Base-by-base conservation (phyloP, 2,329 filamentous ascomycete genomes). In the Aplosporella prunicola region DNA sequence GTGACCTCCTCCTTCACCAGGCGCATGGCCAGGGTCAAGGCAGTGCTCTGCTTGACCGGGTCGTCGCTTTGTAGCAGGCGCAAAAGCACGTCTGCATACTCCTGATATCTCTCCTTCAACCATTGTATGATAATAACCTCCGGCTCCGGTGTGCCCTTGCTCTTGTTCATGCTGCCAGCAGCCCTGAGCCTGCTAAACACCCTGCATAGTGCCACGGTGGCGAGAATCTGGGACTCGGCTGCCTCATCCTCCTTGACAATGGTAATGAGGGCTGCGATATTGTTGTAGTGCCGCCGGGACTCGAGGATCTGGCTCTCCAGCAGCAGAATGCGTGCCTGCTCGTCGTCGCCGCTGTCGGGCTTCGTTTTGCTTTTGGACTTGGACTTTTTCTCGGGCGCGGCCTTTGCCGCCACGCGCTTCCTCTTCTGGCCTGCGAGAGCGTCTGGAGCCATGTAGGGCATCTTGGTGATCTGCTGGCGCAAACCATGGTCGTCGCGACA, bases 261-360 rank as follows among this genome's bases (percentile, higher is more conserved):
- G 27, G 71, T 70, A 30, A 93, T 67, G 24, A 96, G 64, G 9
- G 72, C 74, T 6, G 76, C 72, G 51, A 96, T 89, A 55, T 93
- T 86, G 67, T 94, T 93, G 69, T 93, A 93, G 62, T 94, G 76
- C 59, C 87, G 85, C 53, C 78, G 82, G 33, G 87, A 93, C 58
- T 91, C 80, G 44, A 87, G 63, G 39, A 96, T 87, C 40, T 83
- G 80, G 45, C 76, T 70, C 63, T 95, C 88, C 38, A 95, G 72
- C 37, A 76, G 64, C 27, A 89, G 63, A 42, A 94, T 83, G 45
- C 76, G 72, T 39, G 74, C 69, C 54, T 80, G 73, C 30, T 67
- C 58, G 52, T 78, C 72, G 44, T 71, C 56, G 37, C 58, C 51
- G 43, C 41, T 45, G 40, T 51, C 49, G 8, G 54, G 51, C 41